These are phyloP conservation scores for Leucocoprinus leucothites DNA, from an alignment of 768 basidiomycete species.

Conservation along the genomic window DNA sequence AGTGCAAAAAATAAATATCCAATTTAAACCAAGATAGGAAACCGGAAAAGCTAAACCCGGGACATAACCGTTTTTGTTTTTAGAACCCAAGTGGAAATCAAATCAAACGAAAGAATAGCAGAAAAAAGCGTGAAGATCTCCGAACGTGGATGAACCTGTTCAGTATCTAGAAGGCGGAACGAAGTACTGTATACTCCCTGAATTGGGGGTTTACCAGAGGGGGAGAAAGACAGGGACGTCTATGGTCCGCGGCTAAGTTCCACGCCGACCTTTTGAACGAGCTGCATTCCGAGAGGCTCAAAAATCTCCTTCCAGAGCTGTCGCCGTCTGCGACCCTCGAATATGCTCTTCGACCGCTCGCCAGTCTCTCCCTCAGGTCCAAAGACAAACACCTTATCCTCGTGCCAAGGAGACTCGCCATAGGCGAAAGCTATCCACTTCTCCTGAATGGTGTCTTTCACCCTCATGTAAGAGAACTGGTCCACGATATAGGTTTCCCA, in stretches of 20 bases:
- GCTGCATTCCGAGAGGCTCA: conserved; percentile 60
- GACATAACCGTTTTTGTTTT: too few species aligned
- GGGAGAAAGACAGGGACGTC: too few species aligned
- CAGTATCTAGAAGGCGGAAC: too few species aligned
- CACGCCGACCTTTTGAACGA: conserved; percentile 70
- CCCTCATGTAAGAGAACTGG: conserved; percentile 61
- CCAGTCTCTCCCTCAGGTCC: conserved; percentile 82
- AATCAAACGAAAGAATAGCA: too few species aligned
- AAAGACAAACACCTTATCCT: conserved; percentile 71
- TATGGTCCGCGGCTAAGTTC: conserved; percentile 73
- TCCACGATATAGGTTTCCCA: conserved; percentile 63
- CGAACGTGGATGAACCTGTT: too few species aligned
- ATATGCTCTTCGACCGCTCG: conserved; percentile 61
- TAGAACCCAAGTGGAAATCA: too few species aligned
- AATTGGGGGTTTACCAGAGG: too few species aligned
- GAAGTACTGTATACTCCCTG: too few species aligned
- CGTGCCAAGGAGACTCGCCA: conserved; percentile 70
- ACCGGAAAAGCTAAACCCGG: too few species aligned
- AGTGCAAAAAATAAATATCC: too few species aligned
- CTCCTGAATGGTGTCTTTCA: conserved; percentile 69
- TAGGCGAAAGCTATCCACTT: conserved; percentile 75
- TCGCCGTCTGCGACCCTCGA: conserved; percentile 60
- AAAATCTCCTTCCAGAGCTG: conserved; percentile 63
- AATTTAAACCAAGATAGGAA: too few species aligned
- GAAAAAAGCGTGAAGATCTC: too few species aligned